phyloP scores from a whole-genome alignment of 2,329 filamentous ascomycete species.

The Sarocladiaceae sp. region DNA sequence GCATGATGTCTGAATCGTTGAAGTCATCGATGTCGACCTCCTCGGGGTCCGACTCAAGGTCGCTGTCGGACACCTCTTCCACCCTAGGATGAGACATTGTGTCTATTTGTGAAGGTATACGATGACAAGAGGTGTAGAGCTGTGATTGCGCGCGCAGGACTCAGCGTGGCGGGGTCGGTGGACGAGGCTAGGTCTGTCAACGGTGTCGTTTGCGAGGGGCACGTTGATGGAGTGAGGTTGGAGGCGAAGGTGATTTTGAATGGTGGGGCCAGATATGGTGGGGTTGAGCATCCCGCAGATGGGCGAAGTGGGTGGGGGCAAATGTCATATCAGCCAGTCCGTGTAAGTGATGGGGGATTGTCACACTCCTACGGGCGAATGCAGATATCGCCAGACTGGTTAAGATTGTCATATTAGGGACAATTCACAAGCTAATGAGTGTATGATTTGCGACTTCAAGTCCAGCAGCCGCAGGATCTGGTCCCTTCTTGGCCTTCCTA shows the following conservation, averaged over 20 bases:
- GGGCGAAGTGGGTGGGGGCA: neutral
- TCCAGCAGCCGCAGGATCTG: too few relatives aligned
- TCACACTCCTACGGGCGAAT: too few relatives aligned
- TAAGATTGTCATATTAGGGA: too few relatives aligned
- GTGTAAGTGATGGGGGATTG: too few relatives aligned
- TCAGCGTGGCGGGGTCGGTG: neutral
- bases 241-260: slow-evolving; percentile 11
- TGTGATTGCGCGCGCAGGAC: neutral
- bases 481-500: too few relatives aligned
- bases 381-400: too few relatives aligned
- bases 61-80: slow-evolving; percentile 87
- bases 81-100: slow-evolving; percentile 81
- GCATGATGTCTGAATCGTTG: slow-evolving; percentile 52
- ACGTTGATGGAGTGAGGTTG: slow-evolving; percentile 9
- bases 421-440: too few relatives aligned
- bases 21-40: slow-evolving; percentile 76
- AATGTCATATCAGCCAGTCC: too few relatives aligned
- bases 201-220: slow-evolving; percentile 1
- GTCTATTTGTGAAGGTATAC: slow-evolving; percentile 8
- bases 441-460: too few relatives aligned
- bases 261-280: slow-evolving; percentile 15
- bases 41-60: slow-evolving; percentile 76
- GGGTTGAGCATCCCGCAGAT: too few relatives aligned
- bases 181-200: neutral
- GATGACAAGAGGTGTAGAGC: neutral